Percentiles rank a stretch among this genome's conserved stretches.
Evolutionary conservation across 257 asterid species (phyloP).

Genomic region (Solanum habrochaites): DNA sequence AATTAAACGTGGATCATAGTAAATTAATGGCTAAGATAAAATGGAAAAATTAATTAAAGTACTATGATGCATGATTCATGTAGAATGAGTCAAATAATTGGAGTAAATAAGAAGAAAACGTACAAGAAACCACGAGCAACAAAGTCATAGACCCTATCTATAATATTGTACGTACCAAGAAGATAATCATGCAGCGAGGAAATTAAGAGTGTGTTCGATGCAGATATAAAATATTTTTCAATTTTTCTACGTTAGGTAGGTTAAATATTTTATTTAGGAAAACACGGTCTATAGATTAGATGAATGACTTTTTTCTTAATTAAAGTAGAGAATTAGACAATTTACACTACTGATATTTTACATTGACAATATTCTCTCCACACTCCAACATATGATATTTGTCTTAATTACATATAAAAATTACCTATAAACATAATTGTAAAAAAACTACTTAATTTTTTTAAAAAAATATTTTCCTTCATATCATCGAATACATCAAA

Average conservation of each 20-base stretch:
- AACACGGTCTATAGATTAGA: background rate
- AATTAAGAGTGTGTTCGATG: background rate
- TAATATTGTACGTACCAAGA: background rate
- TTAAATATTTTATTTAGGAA: background rate
- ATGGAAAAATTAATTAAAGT: background rate
- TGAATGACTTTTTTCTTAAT: too few relatives aligned
- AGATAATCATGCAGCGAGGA: background rate
- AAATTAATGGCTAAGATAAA: background rate
- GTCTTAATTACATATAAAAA: too few relatives aligned
- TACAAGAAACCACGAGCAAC: background rate
- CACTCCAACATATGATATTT: background rate
- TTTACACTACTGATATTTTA: too few relatives aligned
- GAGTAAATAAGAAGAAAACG: background rate
- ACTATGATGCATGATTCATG: background rate
- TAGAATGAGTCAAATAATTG: background rate
- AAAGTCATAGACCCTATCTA: background rate
- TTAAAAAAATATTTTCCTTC: background rate
- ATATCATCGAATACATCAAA: background rate
- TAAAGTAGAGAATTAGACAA: too few relatives aligned
- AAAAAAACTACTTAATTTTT: too few relatives aligned
- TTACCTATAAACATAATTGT: too few relatives aligned
- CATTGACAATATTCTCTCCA: background rate
- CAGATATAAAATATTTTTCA: background rate
- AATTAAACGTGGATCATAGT: background rate
- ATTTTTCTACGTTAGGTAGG: too few relatives aligned